Conservation (phyloP, 306 rosid genomes). For the Citrullus colocynthis region DNA sequence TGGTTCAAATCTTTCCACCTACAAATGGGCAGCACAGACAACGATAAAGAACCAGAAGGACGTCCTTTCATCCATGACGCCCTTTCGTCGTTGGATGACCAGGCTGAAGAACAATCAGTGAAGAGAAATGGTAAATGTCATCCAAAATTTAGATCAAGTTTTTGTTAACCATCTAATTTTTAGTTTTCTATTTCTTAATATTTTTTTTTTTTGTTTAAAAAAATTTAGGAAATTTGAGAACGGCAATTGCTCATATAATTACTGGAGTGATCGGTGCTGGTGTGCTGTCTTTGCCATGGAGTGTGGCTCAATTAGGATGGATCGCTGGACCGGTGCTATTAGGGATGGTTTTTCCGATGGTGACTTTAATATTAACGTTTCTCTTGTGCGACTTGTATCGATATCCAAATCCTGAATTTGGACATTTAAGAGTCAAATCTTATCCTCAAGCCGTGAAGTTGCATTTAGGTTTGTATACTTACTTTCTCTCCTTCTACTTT, state of each 20-base stretch:
- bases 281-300: constrained; percentile 69
- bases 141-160: no score
- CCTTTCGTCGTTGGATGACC: background rate
- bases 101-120: background rate
- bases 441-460: constrained; percentile 40
- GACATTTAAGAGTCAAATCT: constrained; percentile 18
- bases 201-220: no score
- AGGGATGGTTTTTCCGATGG: constrained; percentile 28
- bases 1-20: background rate
- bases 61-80: background rate
- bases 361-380: constrained; percentile 26
- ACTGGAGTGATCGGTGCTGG: constrained; percentile 83
- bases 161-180: no score
- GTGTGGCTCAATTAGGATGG: constrained; percentile 75
- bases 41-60: background rate
- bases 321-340: constrained; percentile 37
- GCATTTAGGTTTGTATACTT: constrained; percentile 31
- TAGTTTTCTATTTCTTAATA: no score
- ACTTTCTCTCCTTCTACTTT: no score
- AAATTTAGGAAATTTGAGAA: constrained; percentile 18
- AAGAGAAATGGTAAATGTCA: background rate
- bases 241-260: constrained; percentile 49
- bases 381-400: constrained; percentile 46
- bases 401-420: constrained; percentile 32
- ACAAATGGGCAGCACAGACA: background rate